Percentiles rank a stretch among this genome's conserved stretches.
Evolutionary conservation across 2,329 filamentous ascomycete species (phyloP).

Genomic region (Phyllosticta capitalensis): DNA sequence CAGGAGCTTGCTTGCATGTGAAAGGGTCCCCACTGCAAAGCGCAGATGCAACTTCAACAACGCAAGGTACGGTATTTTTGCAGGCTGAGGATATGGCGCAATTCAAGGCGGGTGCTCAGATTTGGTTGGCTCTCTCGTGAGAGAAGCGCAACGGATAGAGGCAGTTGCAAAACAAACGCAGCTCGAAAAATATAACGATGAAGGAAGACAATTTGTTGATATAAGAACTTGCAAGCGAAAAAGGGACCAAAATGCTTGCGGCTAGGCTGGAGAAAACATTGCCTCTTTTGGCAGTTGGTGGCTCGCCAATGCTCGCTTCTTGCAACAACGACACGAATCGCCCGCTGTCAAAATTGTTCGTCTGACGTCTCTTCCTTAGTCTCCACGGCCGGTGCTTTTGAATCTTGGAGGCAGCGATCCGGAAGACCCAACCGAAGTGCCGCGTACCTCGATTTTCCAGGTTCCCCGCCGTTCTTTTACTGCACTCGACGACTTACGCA

Average conservation of each 20-base stretch:
- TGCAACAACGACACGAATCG: neutral
- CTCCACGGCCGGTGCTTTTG: neutral
- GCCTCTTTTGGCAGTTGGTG: neutral
- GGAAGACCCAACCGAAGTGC: neutral
- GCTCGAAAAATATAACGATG: no score
- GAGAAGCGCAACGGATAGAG: no score
- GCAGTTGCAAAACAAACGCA: no score
- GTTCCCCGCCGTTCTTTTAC: neutral
- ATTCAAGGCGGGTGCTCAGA: no score
- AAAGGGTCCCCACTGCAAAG: neutral
- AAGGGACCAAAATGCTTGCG: no score
- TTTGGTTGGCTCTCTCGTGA: no score
- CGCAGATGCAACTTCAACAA: neutral
- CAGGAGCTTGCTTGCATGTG: no score
- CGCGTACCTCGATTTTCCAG: neutral
- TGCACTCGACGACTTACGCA: neutral
- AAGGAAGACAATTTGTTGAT: no score
- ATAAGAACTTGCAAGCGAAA: no score
- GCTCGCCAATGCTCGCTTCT: neutral
- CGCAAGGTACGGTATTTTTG: neutral
- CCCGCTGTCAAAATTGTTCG: neutral
- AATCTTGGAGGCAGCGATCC: neutral
- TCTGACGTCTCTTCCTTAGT: no score
- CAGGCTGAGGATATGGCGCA: neutral
- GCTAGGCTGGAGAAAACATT: neutral